Conservation (phyloP, 2,329 filamentous ascomycete species). For the Pseudocercospora eumusae region DNA sequence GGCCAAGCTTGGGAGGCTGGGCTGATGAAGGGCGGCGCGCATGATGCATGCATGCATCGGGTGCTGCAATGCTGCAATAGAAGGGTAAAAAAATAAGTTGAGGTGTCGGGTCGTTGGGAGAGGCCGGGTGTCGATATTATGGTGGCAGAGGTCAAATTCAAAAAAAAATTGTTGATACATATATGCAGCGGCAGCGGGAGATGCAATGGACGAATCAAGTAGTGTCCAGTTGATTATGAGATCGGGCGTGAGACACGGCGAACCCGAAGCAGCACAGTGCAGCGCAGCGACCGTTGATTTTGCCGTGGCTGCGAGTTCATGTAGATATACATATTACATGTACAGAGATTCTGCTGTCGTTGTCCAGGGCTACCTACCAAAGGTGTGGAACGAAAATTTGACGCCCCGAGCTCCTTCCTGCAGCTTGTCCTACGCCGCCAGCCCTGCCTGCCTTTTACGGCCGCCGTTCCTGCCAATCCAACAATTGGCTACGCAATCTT, state of each 20-base stretch:
- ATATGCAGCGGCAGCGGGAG: neutral
- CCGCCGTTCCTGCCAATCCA: neutral
- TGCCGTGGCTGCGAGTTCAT: neutral
- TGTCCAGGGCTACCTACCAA: neutral
- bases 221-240: too few species aligned
- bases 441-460: too few species aligned
- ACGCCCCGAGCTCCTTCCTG: neutral
- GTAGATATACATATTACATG: too few species aligned
- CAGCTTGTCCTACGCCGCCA: too few species aligned
- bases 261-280: neutral
- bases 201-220: slow-evolving; percentile 5
- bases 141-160: neutral
- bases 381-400: neutral
- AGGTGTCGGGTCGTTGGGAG: neutral
- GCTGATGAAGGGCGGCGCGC: neutral
- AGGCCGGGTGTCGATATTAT: neutral
- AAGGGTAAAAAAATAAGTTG: neutral
- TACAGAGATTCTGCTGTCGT: neutral
- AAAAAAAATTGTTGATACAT: neutral
- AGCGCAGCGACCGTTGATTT: neutral
- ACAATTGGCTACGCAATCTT: neutral
- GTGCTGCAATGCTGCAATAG: neutral
- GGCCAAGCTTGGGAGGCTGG: neutral
- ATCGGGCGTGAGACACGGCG: too few species aligned
- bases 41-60: neutral